Evolutionary conservation across 1,284 basidiomycete species (phyloP).

Genomic region (Schizophyllum commune): DNA sequence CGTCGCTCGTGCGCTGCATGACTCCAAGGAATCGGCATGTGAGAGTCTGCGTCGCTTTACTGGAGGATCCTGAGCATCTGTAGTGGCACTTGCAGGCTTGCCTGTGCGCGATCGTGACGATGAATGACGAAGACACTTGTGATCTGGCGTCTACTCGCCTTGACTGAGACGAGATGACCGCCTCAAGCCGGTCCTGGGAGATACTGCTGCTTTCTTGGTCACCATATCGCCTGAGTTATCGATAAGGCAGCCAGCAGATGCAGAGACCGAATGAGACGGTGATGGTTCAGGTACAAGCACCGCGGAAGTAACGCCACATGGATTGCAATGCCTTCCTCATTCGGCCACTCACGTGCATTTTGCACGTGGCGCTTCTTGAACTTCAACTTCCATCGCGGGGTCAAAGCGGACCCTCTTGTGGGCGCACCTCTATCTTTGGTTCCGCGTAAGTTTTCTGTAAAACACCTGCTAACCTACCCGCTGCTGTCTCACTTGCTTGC

Average conservation of each 20-base stretch:
- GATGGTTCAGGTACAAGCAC: not conserved
- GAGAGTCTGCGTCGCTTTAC: not conserved
- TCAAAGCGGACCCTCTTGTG: not conserved
- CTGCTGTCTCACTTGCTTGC: too few species aligned
- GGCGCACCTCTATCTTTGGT: not conserved
- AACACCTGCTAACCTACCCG: too few species aligned
- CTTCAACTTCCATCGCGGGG: not conserved
- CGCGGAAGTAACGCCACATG: not conserved
- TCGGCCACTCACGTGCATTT: not conserved
- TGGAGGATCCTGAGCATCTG: not conserved
- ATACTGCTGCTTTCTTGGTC: not conserved
- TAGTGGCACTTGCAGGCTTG: not conserved
- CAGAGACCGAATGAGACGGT: not conserved
- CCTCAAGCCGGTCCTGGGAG: not conserved
- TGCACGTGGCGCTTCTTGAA: not conserved
- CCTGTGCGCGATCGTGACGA: not conserved
- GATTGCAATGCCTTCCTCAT: not conserved
- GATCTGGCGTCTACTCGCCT: not conserved
- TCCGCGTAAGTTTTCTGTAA: not conserved
- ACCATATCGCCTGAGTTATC: not conserved
- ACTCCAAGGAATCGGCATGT: not conserved
- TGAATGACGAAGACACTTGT: not conserved
- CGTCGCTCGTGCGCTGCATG: constrained; percentile 11
- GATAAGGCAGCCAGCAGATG: too few species aligned
- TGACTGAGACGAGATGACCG: not conserved